Evolutionary conservation across 352 stramenopile genomes (phyloP).

Genomic region (Pythium utonaiense): DNA sequence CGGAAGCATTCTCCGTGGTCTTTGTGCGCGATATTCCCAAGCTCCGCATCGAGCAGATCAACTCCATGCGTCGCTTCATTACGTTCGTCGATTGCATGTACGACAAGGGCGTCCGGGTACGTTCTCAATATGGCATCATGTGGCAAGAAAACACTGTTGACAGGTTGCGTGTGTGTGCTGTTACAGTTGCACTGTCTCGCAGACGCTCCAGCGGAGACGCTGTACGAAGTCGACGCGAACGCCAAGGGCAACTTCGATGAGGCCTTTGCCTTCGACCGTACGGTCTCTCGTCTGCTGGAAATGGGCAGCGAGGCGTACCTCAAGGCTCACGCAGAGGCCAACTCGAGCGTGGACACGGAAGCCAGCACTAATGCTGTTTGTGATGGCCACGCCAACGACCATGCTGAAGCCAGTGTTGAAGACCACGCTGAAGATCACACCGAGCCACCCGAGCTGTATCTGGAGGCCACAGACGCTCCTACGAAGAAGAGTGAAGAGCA

Average conservation of each 20-base stretch:
- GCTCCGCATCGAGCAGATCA: conserved; percentile 86
- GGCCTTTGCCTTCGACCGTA: conserved; percentile 82
- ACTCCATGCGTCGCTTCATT: conserved; percentile 95
- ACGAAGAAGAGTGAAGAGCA: conserved; percentile 4
- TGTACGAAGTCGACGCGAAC: conserved; percentile 57
- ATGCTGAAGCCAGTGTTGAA: too few species aligned
- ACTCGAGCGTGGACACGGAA: too few species aligned
- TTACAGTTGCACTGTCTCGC: conserved; percentile 73
- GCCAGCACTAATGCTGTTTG: too few species aligned
- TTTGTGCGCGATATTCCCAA: conserved; percentile 91
- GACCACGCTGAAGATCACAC: too few species aligned
- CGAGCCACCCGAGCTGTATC: conserved; percentile 21
- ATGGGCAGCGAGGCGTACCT: conserved; percentile 79
- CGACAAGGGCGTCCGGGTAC: conserved; percentile 78
- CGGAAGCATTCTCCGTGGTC: conserved; percentile 79
- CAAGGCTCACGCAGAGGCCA: conserved; percentile 41
- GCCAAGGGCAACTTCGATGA: conserved; percentile 74
- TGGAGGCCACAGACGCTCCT: conserved; percentile 21
- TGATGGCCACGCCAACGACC: too few species aligned
- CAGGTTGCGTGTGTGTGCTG: background rate
- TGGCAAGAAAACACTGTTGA: too few species aligned
- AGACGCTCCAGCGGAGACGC: conserved; percentile 43
- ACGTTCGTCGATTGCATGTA: conserved; percentile 99
- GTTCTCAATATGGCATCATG: background rate
- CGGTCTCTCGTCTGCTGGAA: conserved; percentile 86